Percentiles rank a stretch among this genome's conserved stretches.
phyloP scores from a whole-genome alignment of 2,329 filamentous ascomycete species.

The Fusarium tupiense region DNA sequence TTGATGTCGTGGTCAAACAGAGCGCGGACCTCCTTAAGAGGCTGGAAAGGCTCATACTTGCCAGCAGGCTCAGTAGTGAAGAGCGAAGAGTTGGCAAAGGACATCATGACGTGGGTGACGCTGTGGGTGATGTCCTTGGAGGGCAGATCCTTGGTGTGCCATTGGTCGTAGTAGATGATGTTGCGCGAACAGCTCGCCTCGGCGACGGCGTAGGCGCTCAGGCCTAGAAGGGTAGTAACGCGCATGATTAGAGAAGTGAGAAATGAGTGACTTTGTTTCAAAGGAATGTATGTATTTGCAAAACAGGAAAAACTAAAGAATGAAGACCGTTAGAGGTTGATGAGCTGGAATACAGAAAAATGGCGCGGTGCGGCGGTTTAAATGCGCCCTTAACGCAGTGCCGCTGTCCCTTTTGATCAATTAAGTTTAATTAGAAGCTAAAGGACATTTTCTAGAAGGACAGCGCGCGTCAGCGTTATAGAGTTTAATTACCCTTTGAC shows the following conservation, averaged over 20 bases:
- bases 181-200: conserved; percentile 40
- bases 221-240: neutral
- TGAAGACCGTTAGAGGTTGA: neutral
- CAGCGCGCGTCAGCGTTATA: neutral
- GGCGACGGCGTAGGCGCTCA: neutral
- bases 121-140: conserved; percentile 51
- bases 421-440: conserved; percentile 17
- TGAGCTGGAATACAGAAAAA: neutral
- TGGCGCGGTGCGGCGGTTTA: neutral
- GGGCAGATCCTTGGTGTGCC: conserved; percentile 51
- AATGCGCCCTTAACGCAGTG: neutral
- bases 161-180: conserved; percentile 60
- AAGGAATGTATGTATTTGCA: neutral
- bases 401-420: neutral
- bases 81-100: conserved; percentile 61
- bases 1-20: conserved; percentile 64
- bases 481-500: conserved; percentile 9
- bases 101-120: conserved; percentile 65
- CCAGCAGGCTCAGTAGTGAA: conserved; percentile 55
- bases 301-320: neutral
- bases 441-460: neutral
- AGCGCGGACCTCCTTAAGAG: conserved; percentile 59
- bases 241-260: neutral
- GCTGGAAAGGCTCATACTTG: conserved; percentile 63
- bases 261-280: neutral